Base-by-base conservation (phyloP, 257 asterid genomes). In the Perilla frutescens region DNA sequence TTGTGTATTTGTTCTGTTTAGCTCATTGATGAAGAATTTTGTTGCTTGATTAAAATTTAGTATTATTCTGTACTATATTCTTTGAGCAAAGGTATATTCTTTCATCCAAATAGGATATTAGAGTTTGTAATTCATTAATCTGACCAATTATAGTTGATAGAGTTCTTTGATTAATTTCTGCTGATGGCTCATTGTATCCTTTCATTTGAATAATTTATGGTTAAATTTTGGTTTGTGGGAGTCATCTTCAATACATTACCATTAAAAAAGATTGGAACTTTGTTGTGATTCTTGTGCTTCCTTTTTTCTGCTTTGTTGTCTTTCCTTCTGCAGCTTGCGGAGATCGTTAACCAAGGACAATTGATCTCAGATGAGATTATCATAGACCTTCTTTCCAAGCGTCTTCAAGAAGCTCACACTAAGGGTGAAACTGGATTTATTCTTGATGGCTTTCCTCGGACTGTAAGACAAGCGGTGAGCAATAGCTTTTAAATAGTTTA, bases 391-490 rank as follows among this genome's bases (percentile, higher is more conserved):
- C 88, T 95, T 7, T 92, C 97, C 41, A 90, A 89, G 82, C 88
- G 94, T 57, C 99, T 95, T 55, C 90, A 92, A 70, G 88, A 89
- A 71, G 89, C 94, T 76, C 91, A 87, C 53, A 80, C 91, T 63
- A 89, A 86, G 77, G 97, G 96, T 36, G 96, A 95, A 80, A 77
- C 90, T 2, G 98, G 98, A 60, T 95, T 95, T 76, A 89, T 95
- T 66, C 97, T 95, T 50, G 99, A 95, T 82, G 98, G 99, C 71
- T 95, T 95, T 72, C 99, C 99, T 75, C 96, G 99, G 66, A 95
- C 99, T 58, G 86, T 95, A 66, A 83, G 88, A 81, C 99, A 92
- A 81, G 97, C 99, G 84, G 99, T 95, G 75, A 86, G 98, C 76
- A 68, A 12, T 75, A 41, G 47, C 53, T 41, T 62, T 13, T 55